phyloP scores from a whole-genome alignment of 2,329 filamentous ascomycete species.

The Talaromyces pinophilus region DNA sequence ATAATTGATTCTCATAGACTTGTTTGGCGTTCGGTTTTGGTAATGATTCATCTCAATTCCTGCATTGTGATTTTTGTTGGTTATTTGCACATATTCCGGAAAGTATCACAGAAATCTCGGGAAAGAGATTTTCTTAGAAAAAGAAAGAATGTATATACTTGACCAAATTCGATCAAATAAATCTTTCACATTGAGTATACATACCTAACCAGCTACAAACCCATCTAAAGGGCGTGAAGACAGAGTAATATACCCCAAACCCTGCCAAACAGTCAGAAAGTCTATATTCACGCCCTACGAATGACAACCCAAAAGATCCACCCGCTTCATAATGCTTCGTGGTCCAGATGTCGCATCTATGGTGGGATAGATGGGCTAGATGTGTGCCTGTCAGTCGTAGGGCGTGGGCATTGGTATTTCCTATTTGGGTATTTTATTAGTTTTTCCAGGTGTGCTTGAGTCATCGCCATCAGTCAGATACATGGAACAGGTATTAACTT shows the following conservation, averaged over 20 bases:
- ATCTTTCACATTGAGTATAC: background rate
- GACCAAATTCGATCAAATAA: background rate
- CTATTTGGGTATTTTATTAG: background rate
- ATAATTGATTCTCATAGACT: background rate
- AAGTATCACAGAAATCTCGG: background rate
- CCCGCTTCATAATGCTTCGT: background rate
- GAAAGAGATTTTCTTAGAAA: background rate
- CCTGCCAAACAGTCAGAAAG: background rate
- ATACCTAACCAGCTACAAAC: background rate
- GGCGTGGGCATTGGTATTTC: background rate
- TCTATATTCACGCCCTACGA: background rate
- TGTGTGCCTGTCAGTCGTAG: background rate
- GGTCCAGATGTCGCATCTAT: background rate
- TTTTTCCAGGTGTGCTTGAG: background rate
- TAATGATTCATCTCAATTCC: background rate
- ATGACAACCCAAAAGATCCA: background rate
- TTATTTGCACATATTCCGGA: background rate
- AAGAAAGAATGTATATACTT: background rate
- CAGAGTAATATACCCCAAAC: background rate
- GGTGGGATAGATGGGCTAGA: background rate
- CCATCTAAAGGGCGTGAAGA: background rate
- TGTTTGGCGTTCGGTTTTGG: background rate
- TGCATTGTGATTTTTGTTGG: background rate
- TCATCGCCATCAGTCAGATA: too few relatives aligned
- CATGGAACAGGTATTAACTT: background rate